A percentile compares a stretch with the other conserved stretches of the same genome.
Evolutionary conservation across 768 basidiomycete species (phyloP).

Genomic region (Naematelia encephala): DNA sequence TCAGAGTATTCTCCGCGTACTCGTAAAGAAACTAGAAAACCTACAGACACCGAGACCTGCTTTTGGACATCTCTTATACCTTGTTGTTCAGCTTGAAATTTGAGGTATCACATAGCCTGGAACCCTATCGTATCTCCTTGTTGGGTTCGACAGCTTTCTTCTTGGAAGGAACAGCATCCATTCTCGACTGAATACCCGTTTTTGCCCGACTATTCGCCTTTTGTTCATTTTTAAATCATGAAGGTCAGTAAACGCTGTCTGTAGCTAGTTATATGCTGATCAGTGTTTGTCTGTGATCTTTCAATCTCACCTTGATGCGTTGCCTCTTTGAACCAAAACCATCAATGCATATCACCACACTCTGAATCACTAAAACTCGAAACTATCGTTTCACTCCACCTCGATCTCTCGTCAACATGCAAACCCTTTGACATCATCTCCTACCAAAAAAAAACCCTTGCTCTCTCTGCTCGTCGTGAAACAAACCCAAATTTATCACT

Average conservation of each 20-base stretch:
- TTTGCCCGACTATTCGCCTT: neutral
- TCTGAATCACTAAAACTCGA: neutral
- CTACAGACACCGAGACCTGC: no score
- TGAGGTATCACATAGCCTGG: no score
- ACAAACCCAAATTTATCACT: no score
- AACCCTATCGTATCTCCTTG: no score
- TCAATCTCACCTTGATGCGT: neutral
- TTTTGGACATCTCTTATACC: no score
- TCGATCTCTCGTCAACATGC: neutral
- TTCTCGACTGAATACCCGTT: neutral
- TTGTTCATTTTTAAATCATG: neutral
- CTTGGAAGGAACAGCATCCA: no score
- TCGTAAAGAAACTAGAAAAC: no score
- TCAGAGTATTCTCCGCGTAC: no score
- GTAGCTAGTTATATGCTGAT: no score
- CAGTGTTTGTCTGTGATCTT: neutral
- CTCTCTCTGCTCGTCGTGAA: neutral
- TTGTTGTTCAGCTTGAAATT: no score
- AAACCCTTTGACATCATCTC: neutral
- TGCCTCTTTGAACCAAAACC: neutral
- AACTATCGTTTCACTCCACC: neutral
- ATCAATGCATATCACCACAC: neutral
- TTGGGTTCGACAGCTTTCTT: no score
- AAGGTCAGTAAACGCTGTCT: no score
- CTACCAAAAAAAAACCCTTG: neutral